Evolutionary conservation across 495 filamentous ascomycete genomes (phyloP).

Genomic region (Lepraria neglecta): DNA sequence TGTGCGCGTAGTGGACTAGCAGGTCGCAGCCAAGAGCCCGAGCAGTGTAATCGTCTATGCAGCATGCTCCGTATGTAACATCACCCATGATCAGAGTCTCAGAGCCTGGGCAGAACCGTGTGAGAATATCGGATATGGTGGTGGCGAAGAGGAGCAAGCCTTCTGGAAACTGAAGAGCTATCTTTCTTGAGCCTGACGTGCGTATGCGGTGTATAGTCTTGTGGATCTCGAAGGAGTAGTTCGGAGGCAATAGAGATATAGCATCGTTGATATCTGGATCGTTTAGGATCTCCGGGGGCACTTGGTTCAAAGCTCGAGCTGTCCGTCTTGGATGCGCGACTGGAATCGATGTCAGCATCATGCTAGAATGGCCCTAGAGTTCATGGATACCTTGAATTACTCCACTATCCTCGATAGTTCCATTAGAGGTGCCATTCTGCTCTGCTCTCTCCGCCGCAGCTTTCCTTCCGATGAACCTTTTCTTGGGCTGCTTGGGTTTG

Average conservation of each 20-base stretch:
- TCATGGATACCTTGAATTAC: constrained; percentile 51
- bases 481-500: constrained; percentile 55
- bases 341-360: constrained; percentile 27
- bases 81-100: constrained; percentile 98
- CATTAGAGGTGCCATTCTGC: constrained; percentile 33
- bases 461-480: constrained; percentile 71
- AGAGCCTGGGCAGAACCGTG: constrained; percentile 83
- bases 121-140: constrained; percentile 95
- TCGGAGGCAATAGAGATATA: constrained; percentile 76
- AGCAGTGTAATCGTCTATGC: constrained; percentile 97
- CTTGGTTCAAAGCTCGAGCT: constrained; percentile 76
- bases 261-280: constrained; percentile 85
- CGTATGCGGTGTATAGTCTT: constrained; percentile 96
- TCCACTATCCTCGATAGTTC: constrained; percentile 55
- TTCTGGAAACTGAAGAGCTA: constrained; percentile 94
- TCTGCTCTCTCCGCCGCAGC: constrained; percentile 50
- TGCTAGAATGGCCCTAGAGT: not conserved
- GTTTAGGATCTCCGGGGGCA: constrained; percentile 78
- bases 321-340: constrained; percentile 57
- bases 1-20: constrained; percentile 94
- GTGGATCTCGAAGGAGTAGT: constrained; percentile 97
- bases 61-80: constrained; percentile 97
- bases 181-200: constrained; percentile 62
- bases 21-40: constrained; percentile 91
- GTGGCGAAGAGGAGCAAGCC: constrained; percentile 93